Percentiles rank a stretch among this genome's conserved stretches.
These are phyloP conservation scores for Begonia loranthoides DNA, from an alignment of 306 rosid species.

Conservation along the genomic window DNA sequence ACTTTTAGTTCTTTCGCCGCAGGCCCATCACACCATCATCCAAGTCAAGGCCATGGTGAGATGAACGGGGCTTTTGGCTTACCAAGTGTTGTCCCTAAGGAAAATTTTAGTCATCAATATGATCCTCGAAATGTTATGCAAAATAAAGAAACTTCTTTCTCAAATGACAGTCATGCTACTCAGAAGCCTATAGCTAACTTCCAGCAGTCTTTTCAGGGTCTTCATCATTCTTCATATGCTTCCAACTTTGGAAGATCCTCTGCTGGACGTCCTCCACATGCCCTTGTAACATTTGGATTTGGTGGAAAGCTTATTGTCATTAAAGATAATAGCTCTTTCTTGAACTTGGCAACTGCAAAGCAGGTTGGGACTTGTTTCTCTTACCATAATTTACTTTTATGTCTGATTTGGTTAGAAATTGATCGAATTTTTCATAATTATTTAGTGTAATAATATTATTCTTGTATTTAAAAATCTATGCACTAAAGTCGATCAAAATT, in stretches of 20 bases:
- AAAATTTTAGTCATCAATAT: constrained; percentile 24
- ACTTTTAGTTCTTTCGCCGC: constrained; percentile 37
- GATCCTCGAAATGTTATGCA: constrained; percentile 27
- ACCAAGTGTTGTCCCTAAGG: constrained; percentile 23
- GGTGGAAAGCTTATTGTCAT: constrained; percentile 87
- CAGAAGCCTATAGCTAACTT: constrained; percentile 28
- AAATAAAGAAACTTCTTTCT: constrained; percentile 26
- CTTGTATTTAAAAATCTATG: no score
- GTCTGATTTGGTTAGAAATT: no score
- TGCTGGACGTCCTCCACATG: constrained; percentile 85
- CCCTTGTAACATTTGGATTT: constrained; percentile 81
- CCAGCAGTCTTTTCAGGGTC: constrained; percentile 42
- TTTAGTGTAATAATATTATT: no score
- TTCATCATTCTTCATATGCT: constrained; percentile 41
- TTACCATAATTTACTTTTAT: no score
- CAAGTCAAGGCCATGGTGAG: constrained; percentile 30
- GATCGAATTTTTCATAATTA: no score
- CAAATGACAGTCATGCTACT: constrained; percentile 35
- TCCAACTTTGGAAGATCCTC: constrained; percentile 51
- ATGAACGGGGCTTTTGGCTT: constrained; percentile 37
- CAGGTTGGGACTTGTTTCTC: constrained; percentile 37
- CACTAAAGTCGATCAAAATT: no score
- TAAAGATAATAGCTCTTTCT: constrained; percentile 38
- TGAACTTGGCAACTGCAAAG: constrained; percentile 40
- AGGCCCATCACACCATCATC: constrained; percentile 27